Percentiles rank a stretch among this genome's conserved stretches.
Evolutionary conservation across 148 eudicot species (phyloP).

Genomic region (Chenopodium suecicum): DNA sequence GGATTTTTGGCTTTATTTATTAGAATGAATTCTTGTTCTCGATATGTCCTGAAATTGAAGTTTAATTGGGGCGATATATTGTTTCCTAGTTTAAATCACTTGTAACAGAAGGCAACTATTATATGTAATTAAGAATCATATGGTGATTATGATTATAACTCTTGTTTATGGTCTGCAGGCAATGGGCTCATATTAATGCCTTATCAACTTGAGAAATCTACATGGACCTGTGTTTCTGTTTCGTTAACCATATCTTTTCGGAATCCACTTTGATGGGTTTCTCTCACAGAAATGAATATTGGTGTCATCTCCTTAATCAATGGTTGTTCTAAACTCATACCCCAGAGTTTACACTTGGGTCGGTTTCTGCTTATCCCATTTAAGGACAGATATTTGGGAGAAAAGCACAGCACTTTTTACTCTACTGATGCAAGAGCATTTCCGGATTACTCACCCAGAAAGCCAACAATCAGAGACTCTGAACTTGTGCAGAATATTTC

Average conservation of each 20-base stretch:
- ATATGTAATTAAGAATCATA: not conserved
- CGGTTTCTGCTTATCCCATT: conserved; percentile 13
- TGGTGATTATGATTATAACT: not conserved
- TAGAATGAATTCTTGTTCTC: not conserved
- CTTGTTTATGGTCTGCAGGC: conserved; percentile 27
- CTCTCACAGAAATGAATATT: conserved; percentile 51
- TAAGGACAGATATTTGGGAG: conserved; percentile 19
- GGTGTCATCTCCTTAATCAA: conserved; percentile 28
- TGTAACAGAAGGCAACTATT: not conserved
- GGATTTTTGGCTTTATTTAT: not conserved
- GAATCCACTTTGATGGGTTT: conserved; percentile 41
- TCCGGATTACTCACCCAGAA: conserved; percentile 76
- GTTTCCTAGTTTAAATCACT: not conserved
- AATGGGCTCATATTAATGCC: conserved; percentile 33
- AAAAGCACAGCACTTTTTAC: conserved; percentile 34
- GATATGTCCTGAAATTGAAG: too few species aligned
- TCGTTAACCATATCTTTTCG: conserved; percentile 6
- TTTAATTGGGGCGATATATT: not conserved
- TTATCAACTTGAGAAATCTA: conserved; percentile 21
- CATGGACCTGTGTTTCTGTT: conserved; percentile 31
- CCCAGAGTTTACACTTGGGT: conserved; percentile 22
- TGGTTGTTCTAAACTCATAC: conserved; percentile 28
- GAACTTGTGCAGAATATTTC: conserved; percentile 65
- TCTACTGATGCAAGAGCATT: conserved; percentile 54
- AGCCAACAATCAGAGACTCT: conserved; percentile 61